Conservation (phyloP, 2,329 filamentous ascomycete species). For the Paradendryphiella salina region DNA sequence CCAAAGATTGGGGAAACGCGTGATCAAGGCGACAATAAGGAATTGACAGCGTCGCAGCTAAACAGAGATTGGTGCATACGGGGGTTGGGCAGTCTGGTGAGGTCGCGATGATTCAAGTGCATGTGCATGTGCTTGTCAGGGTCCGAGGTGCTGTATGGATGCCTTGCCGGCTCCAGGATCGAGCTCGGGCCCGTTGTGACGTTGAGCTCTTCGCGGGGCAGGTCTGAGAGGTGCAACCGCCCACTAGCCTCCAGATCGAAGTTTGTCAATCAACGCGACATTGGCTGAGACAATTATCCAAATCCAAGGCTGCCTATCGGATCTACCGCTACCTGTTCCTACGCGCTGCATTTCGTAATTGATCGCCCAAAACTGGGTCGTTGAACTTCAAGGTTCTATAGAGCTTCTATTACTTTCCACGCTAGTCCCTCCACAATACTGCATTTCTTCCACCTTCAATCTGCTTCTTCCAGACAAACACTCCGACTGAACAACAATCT, state of each 20-base stretch:
- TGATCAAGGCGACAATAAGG: neutral
- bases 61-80: neutral
- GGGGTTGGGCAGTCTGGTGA: neutral
- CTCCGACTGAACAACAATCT: constrained; percentile 18
- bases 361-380: constrained; percentile 24
- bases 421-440: constrained; percentile 42
- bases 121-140: constrained; percentile 13
- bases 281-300: constrained; percentile 6
- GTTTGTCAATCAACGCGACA: constrained; percentile 10
- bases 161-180: constrained; percentile 24
- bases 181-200: constrained; percentile 30
- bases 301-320: constrained; percentile 1
- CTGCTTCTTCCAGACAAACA: constrained; percentile 30
- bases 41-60: neutral
- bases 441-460: constrained; percentile 44
- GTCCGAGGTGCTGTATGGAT: constrained; percentile 11
- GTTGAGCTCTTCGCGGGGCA: constrained; percentile 32
- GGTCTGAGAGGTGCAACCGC: constrained; percentile 26
- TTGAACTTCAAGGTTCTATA: constrained; percentile 36
- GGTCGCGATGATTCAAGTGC: constrained; percentile 3
- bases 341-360: constrained; percentile 10
- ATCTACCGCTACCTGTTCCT: neutral
- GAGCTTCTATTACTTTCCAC: constrained; percentile 47
- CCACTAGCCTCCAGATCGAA: constrained; percentile 21
- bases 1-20: neutral